Base-by-base conservation (phyloP, 2,329 filamentous ascomycete genomes). In the Colletotrichum musicola region DNA sequence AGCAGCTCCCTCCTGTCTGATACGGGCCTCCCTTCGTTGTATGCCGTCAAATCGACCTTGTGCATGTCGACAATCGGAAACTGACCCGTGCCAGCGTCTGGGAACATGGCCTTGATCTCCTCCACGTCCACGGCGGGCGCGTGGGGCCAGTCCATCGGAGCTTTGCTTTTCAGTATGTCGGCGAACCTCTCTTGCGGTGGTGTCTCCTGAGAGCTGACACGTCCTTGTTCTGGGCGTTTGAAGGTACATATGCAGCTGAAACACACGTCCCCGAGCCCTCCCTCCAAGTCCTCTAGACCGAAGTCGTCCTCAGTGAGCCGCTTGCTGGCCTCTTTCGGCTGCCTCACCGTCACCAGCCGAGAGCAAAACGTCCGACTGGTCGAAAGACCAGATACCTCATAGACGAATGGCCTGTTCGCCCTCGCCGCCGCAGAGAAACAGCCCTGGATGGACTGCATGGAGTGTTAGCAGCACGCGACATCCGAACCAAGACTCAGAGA, bases 201-300 rank as follows among this genome's bases (percentile, higher is more conserved):
- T 1, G 70, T 46, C 16, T 81, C 80, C 60, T 87, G 83, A 1
- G 76, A 72, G 6, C 80, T 75, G 38, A 81, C 75, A 3, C 80
- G 78, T 0, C 76, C 77, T 3, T 77, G 68, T 49, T 79, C 76
- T 4, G 81, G 75, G 6, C 80, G 77, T 64, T 87, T 86, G 74
- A 89, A 86, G 2, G 86, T 88, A 44, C 84, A 80, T 7, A 88
- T 75, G 47, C 84, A 85, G 12, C 81, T 83, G 74, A 88, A 87
- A 73, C 82, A 84, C 4, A 85, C 79, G 4, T 80, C 77, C 1
- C 80, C 80, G 0, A 84, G 75, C 6, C 80, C 78, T 2, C 77
- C 72, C 40, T 76, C 51, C 3, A 80, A 79, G 58, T 87, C 85
- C 3, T 77, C 75, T 1, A 54, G 57, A 7, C 40, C 53, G 25